Evolutionary conservation across 306 rosid species (phyloP).

Genomic region (Vicia faba): DNA sequence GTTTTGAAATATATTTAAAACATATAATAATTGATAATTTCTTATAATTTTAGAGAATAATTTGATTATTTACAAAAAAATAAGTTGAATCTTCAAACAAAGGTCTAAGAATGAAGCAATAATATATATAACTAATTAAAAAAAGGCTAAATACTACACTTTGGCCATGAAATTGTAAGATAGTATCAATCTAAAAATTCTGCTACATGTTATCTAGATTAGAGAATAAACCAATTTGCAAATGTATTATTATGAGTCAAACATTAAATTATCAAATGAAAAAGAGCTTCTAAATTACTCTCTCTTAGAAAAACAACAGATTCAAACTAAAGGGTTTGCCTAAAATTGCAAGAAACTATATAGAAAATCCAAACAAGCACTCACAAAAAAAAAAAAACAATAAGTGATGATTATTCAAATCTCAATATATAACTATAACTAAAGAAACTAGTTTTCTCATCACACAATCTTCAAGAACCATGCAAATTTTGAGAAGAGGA

Average conservation of each 20-base stretch:
- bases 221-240: neutral
- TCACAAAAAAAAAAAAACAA: constrained; percentile 19
- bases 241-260: constrained; percentile 1
- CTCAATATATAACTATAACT: constrained; percentile 3
- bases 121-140: neutral
- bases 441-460: constrained; percentile 30
- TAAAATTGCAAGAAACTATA: constrained; percentile 31
- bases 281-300: neutral
- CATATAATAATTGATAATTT: too few species aligned
- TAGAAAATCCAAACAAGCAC: constrained; percentile 37
- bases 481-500: constrained; percentile 32
- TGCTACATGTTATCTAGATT: neutral
- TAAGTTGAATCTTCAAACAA: neutral
- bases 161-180: too few species aligned
- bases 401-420: constrained; percentile 34
- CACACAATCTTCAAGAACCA: constrained; percentile 26
- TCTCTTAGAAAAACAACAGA: constrained; percentile 5
- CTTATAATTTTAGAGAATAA: neutral
- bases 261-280: neutral
- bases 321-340: constrained; percentile 31
- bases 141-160: too few species aligned
- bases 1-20: too few species aligned
- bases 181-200: neutral
- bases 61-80: neutral
- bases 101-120: constrained; percentile 4